Evolutionary conservation across 2,329 filamentous ascomycete genomes (phyloP), one percentile per base, ranked within the genome.

Genomic region (Nectriaceae sp.): DNA sequence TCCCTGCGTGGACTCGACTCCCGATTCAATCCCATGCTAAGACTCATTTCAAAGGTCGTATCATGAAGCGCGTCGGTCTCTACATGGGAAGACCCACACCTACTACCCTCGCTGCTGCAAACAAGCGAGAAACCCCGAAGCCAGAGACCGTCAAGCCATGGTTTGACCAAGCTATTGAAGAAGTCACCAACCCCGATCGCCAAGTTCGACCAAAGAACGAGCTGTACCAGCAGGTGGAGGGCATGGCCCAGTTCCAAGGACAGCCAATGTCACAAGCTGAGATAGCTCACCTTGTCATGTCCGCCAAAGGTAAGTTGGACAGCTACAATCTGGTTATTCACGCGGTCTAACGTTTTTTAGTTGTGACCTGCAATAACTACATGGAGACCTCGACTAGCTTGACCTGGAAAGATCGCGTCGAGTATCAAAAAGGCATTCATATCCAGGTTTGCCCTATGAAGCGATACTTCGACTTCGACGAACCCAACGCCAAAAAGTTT

Each of bases 61-160:
- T 69, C 44, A 69, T 69, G 67, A 69, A 68, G 60, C 64, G 67
- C 41, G 59, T 68, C 3, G 56, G 56, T 5, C 40, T 59, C 3
- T 46, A 22, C 46, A 49, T 22, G 18, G 39, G 52, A 4, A 38
- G 42, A 15, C 29, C 44, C 19, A 40, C 20, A 31, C 24, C 29
- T 4, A 22, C 20, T 2, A 21, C 52, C 21, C 40, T 44, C 6
- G 26, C 44, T 31, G 4, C 44, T 21, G 5, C 43, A 4, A 22
- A 44, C 33, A 37, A 15, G 29, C 29, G 5, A 42, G 46, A 1
- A 20, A 47, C 5, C 26, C 47, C n/a, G 26, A 41, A 2, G 33
- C 41, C 3, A 37, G 35, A 3, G 5, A 19, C 8, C 33, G 11
- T 36, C 2, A 48, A 55, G 15, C n/a, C 18, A 10, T 47, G 54